These are phyloP conservation scores for Arthrobotrys iridis DNA, from an alignment of 2,329 filamentous ascomycete genomes.

Conservation along the genomic window DNA sequence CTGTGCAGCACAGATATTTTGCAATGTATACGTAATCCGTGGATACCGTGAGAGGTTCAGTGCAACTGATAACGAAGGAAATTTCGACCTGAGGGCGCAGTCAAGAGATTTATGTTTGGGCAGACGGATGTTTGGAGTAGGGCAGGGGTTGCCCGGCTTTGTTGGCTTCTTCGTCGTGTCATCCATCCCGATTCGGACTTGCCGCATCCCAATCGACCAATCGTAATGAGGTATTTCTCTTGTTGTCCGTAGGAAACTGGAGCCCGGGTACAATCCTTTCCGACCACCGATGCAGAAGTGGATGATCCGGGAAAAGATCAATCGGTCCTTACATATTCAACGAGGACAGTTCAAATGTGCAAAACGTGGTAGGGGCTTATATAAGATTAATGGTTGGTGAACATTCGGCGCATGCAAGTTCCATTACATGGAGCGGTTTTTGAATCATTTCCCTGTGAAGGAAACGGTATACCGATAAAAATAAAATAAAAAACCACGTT, in stretches of 20 bases:
- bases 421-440: not conserved
- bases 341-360: not conserved
- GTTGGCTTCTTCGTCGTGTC: slow-evolving; percentile 17
- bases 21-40: not conserved
- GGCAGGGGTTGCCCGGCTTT: not conserved
- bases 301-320: slow-evolving; percentile 23
- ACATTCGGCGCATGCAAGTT: not conserved
- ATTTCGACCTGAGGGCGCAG: not conserved
- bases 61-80: not conserved
- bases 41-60: not conserved
- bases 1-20: slow-evolving; percentile 11
- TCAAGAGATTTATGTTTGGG: not conserved
- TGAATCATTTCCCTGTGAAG: not conserved
- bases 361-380: not conserved
- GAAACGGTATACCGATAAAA: not conserved
- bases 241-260: not conserved
- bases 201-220: slow-evolving; percentile 1
- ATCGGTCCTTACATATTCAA: not conserved
- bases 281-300: slow-evolving; percentile 31
- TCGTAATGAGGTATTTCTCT: not conserved
- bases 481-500: not conserved
- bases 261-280: not conserved
- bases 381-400: not conserved
- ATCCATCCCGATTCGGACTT: slow-evolving; percentile 26
- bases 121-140: not conserved